phyloP scores from a whole-genome alignment of 2,329 filamentous ascomycete species.

The Pseudogymnoascus sp. region DNA sequence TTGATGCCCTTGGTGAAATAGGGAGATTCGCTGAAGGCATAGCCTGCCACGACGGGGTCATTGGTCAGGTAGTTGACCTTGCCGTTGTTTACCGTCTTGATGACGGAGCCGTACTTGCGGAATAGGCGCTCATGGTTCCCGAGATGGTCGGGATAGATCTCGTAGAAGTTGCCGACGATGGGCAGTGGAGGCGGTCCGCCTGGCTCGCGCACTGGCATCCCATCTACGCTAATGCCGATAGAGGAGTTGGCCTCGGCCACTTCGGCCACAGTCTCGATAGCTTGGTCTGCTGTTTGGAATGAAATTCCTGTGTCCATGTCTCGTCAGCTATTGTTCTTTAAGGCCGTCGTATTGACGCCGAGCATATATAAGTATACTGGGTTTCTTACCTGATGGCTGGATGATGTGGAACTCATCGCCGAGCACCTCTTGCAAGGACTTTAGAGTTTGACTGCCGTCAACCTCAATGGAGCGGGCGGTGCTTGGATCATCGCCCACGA shows the following conservation, averaged over 20 bases:
- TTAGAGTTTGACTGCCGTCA: conserved; percentile 14
- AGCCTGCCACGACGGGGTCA: conserved; percentile 29
- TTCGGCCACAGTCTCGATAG: conserved; percentile 16
- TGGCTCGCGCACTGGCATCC: conserved; percentile 14
- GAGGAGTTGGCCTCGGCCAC: conserved; percentile 12
- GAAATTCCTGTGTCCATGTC: conserved; percentile 13
- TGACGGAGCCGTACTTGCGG: conserved; percentile 31
- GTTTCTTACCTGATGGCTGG: conserved; percentile 14
- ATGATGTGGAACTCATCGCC: conserved; percentile 14
- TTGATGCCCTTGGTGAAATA: conserved; percentile 33
- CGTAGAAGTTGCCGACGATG: conserved; percentile 31
- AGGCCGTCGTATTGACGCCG: not conserved
- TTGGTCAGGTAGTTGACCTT: conserved; percentile 30
- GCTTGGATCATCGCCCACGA: conserved; percentile 12
- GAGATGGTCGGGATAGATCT: conserved; percentile 35
- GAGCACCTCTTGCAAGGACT: conserved; percentile 14
- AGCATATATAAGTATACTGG: not conserved
- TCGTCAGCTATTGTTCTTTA: not conserved
- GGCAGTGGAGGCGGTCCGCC: conserved; percentile 29
- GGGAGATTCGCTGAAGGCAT: conserved; percentile 29
- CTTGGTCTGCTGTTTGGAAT: conserved; percentile 15
- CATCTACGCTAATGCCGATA: conserved; percentile 18
- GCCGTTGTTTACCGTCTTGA: conserved; percentile 33
- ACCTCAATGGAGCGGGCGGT: conserved; percentile 12
- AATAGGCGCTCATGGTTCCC: conserved; percentile 36